Conservation (phyloP, 495 filamentous ascomycete genomes). For the Penicillium paradoxum region DNA sequence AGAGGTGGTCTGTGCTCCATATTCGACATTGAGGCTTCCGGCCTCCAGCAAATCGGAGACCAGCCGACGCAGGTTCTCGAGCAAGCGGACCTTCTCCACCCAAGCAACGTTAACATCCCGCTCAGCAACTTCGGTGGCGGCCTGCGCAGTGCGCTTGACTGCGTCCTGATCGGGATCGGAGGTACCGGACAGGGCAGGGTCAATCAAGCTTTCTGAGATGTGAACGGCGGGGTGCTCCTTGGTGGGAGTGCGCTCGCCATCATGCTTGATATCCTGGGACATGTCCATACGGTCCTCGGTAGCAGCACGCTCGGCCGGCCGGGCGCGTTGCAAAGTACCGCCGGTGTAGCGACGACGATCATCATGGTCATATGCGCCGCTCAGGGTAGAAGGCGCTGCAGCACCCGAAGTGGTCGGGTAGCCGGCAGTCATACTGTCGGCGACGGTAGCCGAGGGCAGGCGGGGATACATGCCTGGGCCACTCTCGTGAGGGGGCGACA, state of each 20-base stretch:
- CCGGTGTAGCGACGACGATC: slow-evolving; percentile 83
- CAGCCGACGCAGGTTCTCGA: slow-evolving; percentile 67
- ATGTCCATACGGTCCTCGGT: slow-evolving; percentile 50
- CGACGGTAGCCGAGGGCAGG: slow-evolving; percentile 67
- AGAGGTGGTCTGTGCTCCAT: slow-evolving; percentile 5
- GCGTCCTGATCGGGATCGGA: slow-evolving; percentile 39
- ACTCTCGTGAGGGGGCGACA: slow-evolving; percentile 61
- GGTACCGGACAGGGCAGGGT: slow-evolving; percentile 44
- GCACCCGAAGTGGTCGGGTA: slow-evolving; percentile 62
- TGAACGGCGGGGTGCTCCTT: slow-evolving; percentile 31
- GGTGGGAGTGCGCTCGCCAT: slow-evolving; percentile 40
- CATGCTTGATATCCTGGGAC: slow-evolving; percentile 44
- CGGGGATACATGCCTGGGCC: slow-evolving; percentile 75
- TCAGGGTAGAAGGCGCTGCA: slow-evolving; percentile 71
- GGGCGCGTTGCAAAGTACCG: slow-evolving; percentile 75
- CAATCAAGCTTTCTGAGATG: slow-evolving; percentile 49
- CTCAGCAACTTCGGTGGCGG: slow-evolving; percentile 43
- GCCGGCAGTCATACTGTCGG: slow-evolving; percentile 47
- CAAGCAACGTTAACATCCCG: slow-evolving; percentile 62
- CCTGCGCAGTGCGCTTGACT: slow-evolving; percentile 40
- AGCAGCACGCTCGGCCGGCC: slow-evolving; percentile 37
- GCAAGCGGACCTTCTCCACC: slow-evolving; percentile 77
- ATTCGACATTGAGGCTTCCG: slow-evolving; percentile 54
- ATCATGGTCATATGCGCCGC: slow-evolving; percentile 72
- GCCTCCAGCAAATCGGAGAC: slow-evolving; percentile 60